Conservation (phyloP, 805 yeast genomes). For the Yarrowia bubula region DNA sequence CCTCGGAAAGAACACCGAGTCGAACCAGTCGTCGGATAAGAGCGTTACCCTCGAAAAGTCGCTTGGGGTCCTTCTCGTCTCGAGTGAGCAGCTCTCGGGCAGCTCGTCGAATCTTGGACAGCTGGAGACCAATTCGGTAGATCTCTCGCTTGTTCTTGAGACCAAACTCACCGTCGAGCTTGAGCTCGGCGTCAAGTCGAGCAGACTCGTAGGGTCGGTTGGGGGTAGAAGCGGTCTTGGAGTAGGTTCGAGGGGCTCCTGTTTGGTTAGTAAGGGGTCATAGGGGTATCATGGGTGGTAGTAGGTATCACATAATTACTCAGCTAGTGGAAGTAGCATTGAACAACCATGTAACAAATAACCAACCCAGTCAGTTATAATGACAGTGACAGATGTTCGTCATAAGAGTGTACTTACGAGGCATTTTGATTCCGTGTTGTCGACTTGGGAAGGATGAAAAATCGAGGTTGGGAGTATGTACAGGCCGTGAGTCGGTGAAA, state of each 20-base stretch:
- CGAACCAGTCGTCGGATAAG: conserved; percentile 99
- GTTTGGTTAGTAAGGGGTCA: conserved; percentile 28
- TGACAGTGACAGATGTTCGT: conserved; percentile 26
- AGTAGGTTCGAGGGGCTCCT: conserved; percentile 99
- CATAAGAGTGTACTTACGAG: conserved; percentile 22
- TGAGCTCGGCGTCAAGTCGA: conserved; percentile 98
- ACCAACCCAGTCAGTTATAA: conserved; percentile 26
- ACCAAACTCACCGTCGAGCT: conserved; percentile 99
- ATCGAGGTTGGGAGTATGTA: conserved; percentile 15
- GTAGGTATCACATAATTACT: conserved; percentile 1
- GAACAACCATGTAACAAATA: conserved; percentile 27
- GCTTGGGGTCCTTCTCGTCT: conserved; percentile 99
- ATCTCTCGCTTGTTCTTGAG: conserved; percentile 99
- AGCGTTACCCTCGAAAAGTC: conserved; percentile 99
- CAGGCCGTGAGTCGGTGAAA: not conserved
- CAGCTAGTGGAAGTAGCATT: too few species aligned
- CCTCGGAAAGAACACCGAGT: conserved; percentile 98
- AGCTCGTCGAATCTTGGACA: conserved; percentile 99
- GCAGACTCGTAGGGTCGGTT: conserved; percentile 99
- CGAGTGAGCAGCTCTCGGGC: conserved; percentile 99
- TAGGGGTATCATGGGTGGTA: not conserved
- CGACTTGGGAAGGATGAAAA: conserved; percentile 12
- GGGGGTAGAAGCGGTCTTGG: conserved; percentile 99
- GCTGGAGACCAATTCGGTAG: conserved; percentile 99
- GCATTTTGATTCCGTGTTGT: conserved; percentile 26